Evolutionary conservation across 129 eudicot genomes (phyloP), one percentile per base, ranked within the genome.

Genomic region (Helichrysum umbraculigerum): DNA sequence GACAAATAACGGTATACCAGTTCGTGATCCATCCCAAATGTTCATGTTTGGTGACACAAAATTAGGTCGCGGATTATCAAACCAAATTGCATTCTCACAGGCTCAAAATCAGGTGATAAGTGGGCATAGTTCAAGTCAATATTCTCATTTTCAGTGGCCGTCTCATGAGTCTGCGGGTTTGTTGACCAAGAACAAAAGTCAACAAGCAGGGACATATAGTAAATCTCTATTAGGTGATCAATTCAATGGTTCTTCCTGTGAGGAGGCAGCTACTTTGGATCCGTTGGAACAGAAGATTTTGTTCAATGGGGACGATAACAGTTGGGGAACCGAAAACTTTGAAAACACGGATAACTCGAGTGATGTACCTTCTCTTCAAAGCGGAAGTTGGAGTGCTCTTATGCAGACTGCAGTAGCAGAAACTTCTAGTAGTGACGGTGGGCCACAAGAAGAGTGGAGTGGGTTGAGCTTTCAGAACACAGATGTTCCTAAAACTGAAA

Each of bases 311-410:
- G 87, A 82, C 75, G 87, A 80, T 69, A 71, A 70, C 73, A 72
- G 70, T 76, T 86, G 85, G 88, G 88, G 74, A 25, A 65, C 84
- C 3, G 84, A 68, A 69, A 57, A 47, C 21, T 39, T 30, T 63
- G 78, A 82, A 30, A 61, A 74, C 52, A 59, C 79, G 5, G 83
- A 82, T 64, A 70, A 72, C 39, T 29, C 60, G 10, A 83, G 72
- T 52, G 78, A 66, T 66, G 71, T 84, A 69, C 81, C 84, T 47
- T 82, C 86, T 9, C 54, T 83, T 66, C 90, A 85, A 68, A 82
- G 90, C 79, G 92, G 90, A 80, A 87, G 84, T 79, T 81, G 87
- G 90, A 87, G 96, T 65, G 96, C 88, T 65, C 86, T 87, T 63
- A 85, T 83, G 90, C 89, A 86, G 73, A 78, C 93, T 65, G 91